These are phyloP conservation scores for Aspergillus terreus DNA, from an alignment of 2,329 filamentous ascomycete species.

Conservation along the genomic window DNA sequence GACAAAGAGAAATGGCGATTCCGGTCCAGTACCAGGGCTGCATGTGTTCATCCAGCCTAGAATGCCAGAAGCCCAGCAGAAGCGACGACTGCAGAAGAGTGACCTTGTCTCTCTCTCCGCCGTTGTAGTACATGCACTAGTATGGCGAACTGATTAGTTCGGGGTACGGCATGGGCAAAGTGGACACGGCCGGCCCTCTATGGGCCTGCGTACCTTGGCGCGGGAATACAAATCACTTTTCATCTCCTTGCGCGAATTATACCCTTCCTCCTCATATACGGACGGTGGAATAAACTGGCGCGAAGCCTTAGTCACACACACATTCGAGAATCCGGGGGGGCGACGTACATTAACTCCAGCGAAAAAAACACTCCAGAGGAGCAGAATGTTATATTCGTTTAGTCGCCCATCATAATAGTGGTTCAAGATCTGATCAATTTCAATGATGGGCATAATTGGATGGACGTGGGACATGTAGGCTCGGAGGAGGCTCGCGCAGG, in stretches of 20 bases:
- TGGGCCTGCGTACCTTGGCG: constrained; percentile 26
- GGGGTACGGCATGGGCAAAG: background rate
- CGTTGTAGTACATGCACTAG: constrained; percentile 26
- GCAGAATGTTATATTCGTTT: constrained; percentile 30
- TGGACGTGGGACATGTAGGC: constrained; percentile 39
- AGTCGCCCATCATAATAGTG: constrained; percentile 24
- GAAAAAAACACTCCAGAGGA: constrained; percentile 41
- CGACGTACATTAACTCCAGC: constrained; percentile 19
- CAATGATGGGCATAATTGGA: constrained; percentile 36
- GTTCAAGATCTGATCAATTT: constrained; percentile 26
- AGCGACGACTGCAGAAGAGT: constrained; percentile 43
- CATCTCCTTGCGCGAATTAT: constrained; percentile 24
- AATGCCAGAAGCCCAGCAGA: constrained; percentile 43
- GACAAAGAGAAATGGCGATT: constrained; percentile 42
- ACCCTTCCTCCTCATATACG: too few species aligned
- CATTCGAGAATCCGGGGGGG: too few species aligned
- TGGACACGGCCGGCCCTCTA: constrained; percentile 10
- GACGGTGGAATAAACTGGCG: constrained; percentile 28
- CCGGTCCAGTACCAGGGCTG: constrained; percentile 48
- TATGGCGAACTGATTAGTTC: background rate
- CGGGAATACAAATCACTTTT: constrained; percentile 37
- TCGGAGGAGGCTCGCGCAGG: constrained; percentile 29
- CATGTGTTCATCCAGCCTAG: constrained; percentile 38
- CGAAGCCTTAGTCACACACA: constrained; percentile 3
- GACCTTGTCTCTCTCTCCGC: constrained; percentile 39